A percentile compares a stretch with the other conserved stretches of the same genome.
These are phyloP conservation scores for Colletotrichum trifolii DNA, from an alignment of 2,329 filamentous ascomycete genomes.

Conservation along the genomic window DNA sequence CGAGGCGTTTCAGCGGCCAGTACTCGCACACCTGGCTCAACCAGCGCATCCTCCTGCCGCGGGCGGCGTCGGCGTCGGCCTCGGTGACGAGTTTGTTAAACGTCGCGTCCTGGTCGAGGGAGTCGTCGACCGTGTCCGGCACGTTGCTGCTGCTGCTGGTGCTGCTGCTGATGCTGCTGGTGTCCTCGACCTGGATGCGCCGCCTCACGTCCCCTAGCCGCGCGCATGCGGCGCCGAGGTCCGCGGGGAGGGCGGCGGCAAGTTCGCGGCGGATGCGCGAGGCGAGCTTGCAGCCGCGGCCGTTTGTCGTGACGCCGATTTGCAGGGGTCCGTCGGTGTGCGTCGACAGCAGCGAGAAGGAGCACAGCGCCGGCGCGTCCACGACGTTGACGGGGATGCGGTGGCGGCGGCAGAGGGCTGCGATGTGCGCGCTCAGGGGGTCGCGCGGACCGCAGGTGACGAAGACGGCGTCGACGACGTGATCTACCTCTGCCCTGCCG, in stretches of 20 bases:
- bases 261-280: conserved; percentile 91
- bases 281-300: conserved; percentile 92
- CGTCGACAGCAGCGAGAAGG: conserved; percentile 89
- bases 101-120: conserved; percentile 77
- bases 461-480: conserved; percentile 91
- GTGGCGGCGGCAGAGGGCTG: conserved; percentile 77
- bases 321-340: conserved; percentile 92
- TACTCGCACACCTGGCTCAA: conserved; percentile 97
- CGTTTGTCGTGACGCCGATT: conserved; percentile 95
- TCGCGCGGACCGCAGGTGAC: conserved; percentile 72
- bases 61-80: conserved; percentile 77
- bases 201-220: conserved; percentile 79
- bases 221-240: conserved; percentile 81
- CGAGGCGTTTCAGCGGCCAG: conserved; percentile 89
- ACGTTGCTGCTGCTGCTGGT: conserved; percentile 47
- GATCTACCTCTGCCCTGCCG: conserved; percentile 81
- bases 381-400: conserved; percentile 94
- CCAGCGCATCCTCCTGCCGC: conserved; percentile 90
- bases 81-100: conserved; percentile 88
- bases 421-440: conserved; percentile 69
- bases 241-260: conserved; percentile 78
- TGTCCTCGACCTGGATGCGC: conserved; percentile 79
- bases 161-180: conserved; percentile 53
- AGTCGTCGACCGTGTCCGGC: conserved; percentile 63
- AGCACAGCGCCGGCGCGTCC: conserved; percentile 86